phyloP scores from a whole-genome alignment of 495 filamentous ascomycete species.

The Penicillium herquei region DNA sequence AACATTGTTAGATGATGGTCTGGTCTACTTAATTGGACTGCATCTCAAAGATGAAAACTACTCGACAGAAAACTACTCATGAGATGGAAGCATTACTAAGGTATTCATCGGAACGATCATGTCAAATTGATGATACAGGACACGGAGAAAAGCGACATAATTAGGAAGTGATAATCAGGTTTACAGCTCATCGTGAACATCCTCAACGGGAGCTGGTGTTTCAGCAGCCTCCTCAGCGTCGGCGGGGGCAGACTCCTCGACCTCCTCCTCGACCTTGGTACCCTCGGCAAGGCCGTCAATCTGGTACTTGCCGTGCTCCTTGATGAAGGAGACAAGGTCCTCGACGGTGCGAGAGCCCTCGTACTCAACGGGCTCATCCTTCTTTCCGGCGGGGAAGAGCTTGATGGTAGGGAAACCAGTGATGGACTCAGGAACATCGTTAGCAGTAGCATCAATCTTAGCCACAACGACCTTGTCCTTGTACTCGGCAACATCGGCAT shows the following conservation, averaged over 20 bases:
- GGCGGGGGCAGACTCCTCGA: conserved; percentile 23
- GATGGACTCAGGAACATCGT: conserved; percentile 96
- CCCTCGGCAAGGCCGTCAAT: conserved; percentile 57
- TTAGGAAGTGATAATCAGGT: conserved; percentile 9
- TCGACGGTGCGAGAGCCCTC: conserved; percentile 85
- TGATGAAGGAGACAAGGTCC: conserved; percentile 90
- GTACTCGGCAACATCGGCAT: conserved; percentile 65
- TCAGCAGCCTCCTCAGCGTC: conserved; percentile 23
- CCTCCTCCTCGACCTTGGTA: conserved; percentile 32
- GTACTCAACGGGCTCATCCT: conserved; percentile 83
- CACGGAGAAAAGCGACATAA: conserved; percentile 13
- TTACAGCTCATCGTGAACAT: conserved; percentile 46
- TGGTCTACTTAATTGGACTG: no score
- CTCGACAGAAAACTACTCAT: no score
- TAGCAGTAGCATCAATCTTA: conserved; percentile 96
- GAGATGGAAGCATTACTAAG: background rate
- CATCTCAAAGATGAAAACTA: no score
- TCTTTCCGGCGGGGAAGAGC: conserved; percentile 88
- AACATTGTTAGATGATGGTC: no score
- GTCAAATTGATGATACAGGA: conserved; percentile 18
- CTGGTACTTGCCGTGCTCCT: conserved; percentile 91
- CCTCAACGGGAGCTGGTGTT: conserved; percentile 30
- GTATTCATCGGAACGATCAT: background rate
- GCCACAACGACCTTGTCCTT: conserved; percentile 86
- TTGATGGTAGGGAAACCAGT: conserved; percentile 99